Conservation (phyloP, 345 rosid species). For the Eucalyptus sp. region DNA sequence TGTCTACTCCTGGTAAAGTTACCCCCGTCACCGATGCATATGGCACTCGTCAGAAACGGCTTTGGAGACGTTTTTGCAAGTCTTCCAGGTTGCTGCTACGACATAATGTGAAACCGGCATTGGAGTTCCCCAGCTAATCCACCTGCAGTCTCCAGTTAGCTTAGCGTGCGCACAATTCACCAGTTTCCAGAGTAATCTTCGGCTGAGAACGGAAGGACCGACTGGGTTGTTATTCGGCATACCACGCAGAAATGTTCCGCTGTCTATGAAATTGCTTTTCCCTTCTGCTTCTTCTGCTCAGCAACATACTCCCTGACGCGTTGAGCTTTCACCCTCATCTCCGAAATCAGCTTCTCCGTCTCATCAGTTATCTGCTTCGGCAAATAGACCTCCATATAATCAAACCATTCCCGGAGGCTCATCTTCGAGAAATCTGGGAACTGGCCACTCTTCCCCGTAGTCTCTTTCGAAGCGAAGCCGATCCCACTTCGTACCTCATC, state of each 20-base stretch:
- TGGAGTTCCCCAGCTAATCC: background rate
- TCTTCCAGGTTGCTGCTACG: background rate
- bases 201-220: background rate
- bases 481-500: background rate
- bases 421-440: slow-evolving; percentile 28
- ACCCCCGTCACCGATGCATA: background rate
- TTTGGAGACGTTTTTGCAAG: background rate
- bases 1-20: background rate
- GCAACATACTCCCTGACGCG: slow-evolving; percentile 30
- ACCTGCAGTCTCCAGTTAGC: background rate
- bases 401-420: slow-evolving; percentile 60
- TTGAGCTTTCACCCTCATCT: slow-evolving; percentile 34
- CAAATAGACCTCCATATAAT: slow-evolving; percentile 33
- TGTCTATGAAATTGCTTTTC: background rate
- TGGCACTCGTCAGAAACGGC: background rate
- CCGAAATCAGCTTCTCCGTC: slow-evolving; percentile 51
- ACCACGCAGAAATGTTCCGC: accelerated
- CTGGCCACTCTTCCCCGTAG: background rate
- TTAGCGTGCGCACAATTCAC: background rate
- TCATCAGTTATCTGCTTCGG: slow-evolving; percentile 37
- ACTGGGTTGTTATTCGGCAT: background rate
- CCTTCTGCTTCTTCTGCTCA: slow-evolving; percentile 29
- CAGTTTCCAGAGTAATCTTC: background rate
- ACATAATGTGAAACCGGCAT: background rate
- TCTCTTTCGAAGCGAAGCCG: background rate